These are phyloP conservation scores for Handroanthus guayacan DNA, from an alignment of 257 asterid species.

Conservation along the genomic window DNA sequence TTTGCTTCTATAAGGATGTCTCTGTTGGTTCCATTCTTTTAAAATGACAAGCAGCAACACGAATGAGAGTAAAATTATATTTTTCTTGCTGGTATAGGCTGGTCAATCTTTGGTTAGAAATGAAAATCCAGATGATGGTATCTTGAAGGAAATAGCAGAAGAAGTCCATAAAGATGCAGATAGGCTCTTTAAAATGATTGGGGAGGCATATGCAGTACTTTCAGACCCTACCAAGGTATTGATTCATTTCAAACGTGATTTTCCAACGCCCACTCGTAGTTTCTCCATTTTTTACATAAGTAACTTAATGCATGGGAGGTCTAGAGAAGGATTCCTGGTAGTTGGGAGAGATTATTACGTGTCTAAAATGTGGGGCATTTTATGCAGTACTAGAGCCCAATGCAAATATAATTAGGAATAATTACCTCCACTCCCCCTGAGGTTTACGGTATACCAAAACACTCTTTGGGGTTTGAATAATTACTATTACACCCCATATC, in stretches of 20 bases:
- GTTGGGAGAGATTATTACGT: slow-evolving; percentile 6
- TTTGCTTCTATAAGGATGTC: slow-evolving; percentile 32
- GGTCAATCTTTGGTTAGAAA: slow-evolving; percentile 78
- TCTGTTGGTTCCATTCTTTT: slow-evolving; percentile 1
- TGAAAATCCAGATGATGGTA: slow-evolving; percentile 77
- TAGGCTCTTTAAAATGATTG: slow-evolving; percentile 89
- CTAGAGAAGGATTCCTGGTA: slow-evolving; percentile 6
- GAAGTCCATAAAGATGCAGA: slow-evolving; percentile 88
- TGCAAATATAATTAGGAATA: no score
- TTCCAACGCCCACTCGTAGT: neutral
- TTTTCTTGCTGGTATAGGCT: slow-evolving; percentile 56
- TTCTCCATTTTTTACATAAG: slow-evolving; percentile 24
- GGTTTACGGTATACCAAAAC: no score
- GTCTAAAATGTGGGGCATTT: slow-evolving; percentile 1
- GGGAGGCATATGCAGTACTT: slow-evolving; percentile 95
- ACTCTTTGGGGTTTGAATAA: no score
- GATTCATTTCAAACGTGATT: slow-evolving; percentile 23
- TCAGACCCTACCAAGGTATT: slow-evolving; percentile 91
- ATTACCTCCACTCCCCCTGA: no score
- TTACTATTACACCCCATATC: no score
- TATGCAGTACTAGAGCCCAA: no score
- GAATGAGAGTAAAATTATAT: slow-evolving; percentile 9
- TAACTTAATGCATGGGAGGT: slow-evolving; percentile 8
- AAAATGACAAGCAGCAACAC: slow-evolving; percentile 8
- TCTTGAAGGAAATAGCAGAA: slow-evolving; percentile 86